phyloP scores from a whole-genome alignment of 768 basidiomycete species.

The Fibroporia radiculosa region DNA sequence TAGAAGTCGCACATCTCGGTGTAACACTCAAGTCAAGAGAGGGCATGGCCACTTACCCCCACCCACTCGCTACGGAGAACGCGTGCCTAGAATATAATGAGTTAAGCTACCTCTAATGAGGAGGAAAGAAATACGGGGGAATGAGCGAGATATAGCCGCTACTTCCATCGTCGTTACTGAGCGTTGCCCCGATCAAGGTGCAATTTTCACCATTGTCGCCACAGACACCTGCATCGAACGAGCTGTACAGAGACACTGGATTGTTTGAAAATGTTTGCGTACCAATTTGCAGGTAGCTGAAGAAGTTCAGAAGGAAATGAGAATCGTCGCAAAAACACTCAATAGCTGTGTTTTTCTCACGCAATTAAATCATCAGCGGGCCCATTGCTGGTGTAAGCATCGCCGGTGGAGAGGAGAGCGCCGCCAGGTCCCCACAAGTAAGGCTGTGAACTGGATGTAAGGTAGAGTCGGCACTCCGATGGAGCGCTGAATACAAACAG shows the following conservation, averaged over 20 bases:
- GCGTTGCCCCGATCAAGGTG: slow-evolving; percentile 33
- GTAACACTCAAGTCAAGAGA: too few species aligned
- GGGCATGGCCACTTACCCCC: too few species aligned
- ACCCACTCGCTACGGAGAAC: slow-evolving; percentile 26
- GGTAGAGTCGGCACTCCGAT: neutral
- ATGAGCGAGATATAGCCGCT: slow-evolving; percentile 38
- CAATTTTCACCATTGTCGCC: slow-evolving; percentile 35
- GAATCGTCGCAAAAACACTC: neutral
- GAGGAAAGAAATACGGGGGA: slow-evolving; percentile 23
- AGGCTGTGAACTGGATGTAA: slow-evolving; percentile 14
- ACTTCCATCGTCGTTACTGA: slow-evolving; percentile 33
- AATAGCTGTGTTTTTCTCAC: slow-evolving; percentile 17
- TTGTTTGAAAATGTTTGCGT: too few species aligned
- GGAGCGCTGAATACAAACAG: neutral
- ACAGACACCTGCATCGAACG: slow-evolving; percentile 27
- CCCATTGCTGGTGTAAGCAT: slow-evolving; percentile 25
- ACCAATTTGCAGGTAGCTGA: slow-evolving; percentile 36
- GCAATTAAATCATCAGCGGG: slow-evolving; percentile 28
- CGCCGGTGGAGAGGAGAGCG: slow-evolving; percentile 25
- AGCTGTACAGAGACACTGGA: neutral
- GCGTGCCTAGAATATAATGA: slow-evolving; percentile 21
- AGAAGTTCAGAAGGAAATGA: too few species aligned
- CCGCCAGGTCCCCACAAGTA: slow-evolving; percentile 8
- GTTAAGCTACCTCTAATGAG: neutral
- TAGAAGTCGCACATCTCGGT: too few species aligned